These are phyloP conservation scores for Saxophila tyrrhenica DNA, from an alignment of 495 filamentous ascomycete genomes.

Conservation along the genomic window DNA sequence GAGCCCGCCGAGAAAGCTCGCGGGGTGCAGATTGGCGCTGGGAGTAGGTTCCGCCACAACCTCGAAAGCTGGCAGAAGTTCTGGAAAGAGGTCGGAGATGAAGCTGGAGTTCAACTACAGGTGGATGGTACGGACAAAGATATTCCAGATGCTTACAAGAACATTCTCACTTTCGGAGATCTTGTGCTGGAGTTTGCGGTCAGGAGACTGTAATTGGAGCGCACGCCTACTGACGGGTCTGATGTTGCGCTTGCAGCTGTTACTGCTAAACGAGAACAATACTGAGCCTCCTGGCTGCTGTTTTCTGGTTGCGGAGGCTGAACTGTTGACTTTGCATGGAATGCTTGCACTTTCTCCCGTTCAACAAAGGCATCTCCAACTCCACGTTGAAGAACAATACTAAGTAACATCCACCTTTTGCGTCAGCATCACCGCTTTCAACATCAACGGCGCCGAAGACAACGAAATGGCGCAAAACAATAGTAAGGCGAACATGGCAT, in stretches of 20 bases:
- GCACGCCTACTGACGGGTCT: neutral
- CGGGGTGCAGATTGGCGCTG: constrained; percentile 17
- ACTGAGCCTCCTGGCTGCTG: neutral
- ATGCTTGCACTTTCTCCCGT: neutral
- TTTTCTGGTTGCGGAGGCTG: neutral
- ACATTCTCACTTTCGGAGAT: neutral
- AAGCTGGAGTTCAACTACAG: constrained; percentile 24
- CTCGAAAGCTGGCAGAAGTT: constrained; percentile 34
- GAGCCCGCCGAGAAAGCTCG: constrained; percentile 19
- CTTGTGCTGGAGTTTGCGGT: constrained; percentile 1
- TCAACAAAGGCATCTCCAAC: neutral
- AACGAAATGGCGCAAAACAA: neutral
- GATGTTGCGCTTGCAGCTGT: too few species aligned
- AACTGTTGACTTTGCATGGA: neutral
- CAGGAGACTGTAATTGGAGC: neutral
- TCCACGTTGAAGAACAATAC: neutral
- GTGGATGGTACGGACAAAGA: constrained; percentile 2
- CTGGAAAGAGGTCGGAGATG: constrained; percentile 40
- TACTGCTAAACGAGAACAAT: too few species aligned
- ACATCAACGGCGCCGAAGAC: neutral
- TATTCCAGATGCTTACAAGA: neutral
- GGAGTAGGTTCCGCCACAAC: constrained; percentile 35
- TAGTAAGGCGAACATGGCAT: neutral
- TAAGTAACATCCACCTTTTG: neutral
- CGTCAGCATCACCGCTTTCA: neutral